Base-by-base conservation (phyloP, 106 monocot genomes). In the Dioscorea zingiberensis region DNA sequence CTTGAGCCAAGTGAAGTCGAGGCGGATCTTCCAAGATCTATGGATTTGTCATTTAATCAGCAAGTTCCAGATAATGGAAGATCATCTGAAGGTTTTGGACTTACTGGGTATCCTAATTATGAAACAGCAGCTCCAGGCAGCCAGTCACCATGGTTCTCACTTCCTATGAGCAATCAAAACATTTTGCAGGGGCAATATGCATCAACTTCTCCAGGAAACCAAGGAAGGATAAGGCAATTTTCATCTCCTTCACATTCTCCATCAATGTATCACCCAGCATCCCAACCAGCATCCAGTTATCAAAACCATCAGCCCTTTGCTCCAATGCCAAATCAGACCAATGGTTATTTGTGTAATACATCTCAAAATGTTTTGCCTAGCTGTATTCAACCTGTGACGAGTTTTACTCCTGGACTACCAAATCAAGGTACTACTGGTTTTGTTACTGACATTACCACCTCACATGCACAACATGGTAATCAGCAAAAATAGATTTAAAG, bases 21-120 rank as follows among this genome's bases (percentile, higher is more conserved):
- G 30, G 69, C 15, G 21, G 58, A 53, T 7, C 17, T 19, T 48
- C 44, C 22, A 48, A 60, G 38, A 48, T 38, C 29, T 60, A 19
- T 44, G 71, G 44, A 27, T 9, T 62, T 55, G 17, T 17, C 55
- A 11, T 64, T 57, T 26, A 57, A 27, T 67, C 14, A 21, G 25
- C 28, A 19, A 38, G 19, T 12, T 16, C 19, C 26, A n/a, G n/a
- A 21, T 18, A 67, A 22, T 30, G 5, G 13, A 27, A 27, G 27
- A 32, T 32, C 21, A 14, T 19, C 55, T 55, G 55, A 55, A 32
- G 21, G 21, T 21, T 48, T 29, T 32, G 22, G 14, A 38, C 27
- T 22, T 16, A 22, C 19, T 67, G 30, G 25, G 17, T 32, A 54
- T 23, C 54, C 18, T 19, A 67, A 32, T 32, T 13, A 55, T 30